phyloP scores from a whole-genome alignment of 1,284 basidiomycete genomes.

The Fomitopsis palustris region DNA sequence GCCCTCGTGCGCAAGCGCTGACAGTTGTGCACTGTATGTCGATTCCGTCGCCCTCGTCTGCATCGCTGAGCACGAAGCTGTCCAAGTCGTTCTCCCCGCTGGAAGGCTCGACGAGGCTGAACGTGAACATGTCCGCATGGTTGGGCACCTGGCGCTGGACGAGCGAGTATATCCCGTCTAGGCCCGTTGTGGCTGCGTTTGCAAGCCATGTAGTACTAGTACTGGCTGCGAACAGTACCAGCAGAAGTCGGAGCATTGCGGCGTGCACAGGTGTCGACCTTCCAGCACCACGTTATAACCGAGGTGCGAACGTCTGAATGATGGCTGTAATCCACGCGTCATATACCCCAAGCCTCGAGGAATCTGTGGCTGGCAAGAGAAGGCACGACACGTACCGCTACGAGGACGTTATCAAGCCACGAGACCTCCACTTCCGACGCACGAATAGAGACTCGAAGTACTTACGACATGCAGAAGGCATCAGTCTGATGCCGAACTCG shows the following conservation, averaged over 20 bases:
- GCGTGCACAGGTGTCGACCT: neutral
- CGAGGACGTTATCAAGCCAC: too few species aligned
- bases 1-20: slow-evolving; percentile 27
- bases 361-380: too few species aligned
- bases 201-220: neutral
- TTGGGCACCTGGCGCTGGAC: slow-evolving; percentile 24
- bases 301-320: too few species aligned
- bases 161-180: slow-evolving; percentile 26
- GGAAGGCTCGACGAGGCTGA: slow-evolving; percentile 17
- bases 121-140: slow-evolving; percentile 25
- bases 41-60: slow-evolving; percentile 11
- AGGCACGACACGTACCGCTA: too few species aligned
- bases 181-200: slow-evolving; percentile 1
- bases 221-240: neutral
- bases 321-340: too few species aligned
- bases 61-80: slow-evolving; percentile 24
- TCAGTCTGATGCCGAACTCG: too few species aligned
- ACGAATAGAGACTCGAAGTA: too few species aligned
- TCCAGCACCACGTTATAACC: too few species aligned
- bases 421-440: too few species aligned
- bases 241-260: neutral
- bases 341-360: too few species aligned
- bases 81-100: slow-evolving; percentile 24
- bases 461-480: too few species aligned
- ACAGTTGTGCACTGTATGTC: slow-evolving; percentile 27